These are phyloP conservation scores for Colletotrichum chrysophilum DNA, from an alignment of 2,329 filamentous ascomycete genomes.

Conservation along the genomic window DNA sequence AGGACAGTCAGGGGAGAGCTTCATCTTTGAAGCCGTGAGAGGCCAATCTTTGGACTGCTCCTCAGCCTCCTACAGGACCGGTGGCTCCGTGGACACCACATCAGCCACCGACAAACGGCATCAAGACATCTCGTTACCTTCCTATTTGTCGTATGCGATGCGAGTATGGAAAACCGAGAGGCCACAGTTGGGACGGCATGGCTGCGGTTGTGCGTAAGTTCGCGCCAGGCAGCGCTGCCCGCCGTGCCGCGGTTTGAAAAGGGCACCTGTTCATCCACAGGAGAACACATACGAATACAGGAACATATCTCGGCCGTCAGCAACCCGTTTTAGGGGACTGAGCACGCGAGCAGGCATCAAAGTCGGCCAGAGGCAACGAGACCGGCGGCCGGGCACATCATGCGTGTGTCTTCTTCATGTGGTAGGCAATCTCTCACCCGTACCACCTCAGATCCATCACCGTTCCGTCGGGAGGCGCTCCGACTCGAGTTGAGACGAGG, in stretches of 20 bases:
- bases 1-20: neutral
- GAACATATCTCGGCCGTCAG: neutral
- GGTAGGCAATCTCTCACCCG: neutral
- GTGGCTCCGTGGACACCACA: neutral
- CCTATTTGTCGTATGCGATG: neutral
- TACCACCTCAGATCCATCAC: neutral
- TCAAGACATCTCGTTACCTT: neutral
- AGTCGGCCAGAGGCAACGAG: neutral
- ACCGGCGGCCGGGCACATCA: neutral
- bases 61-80: neutral
- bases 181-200: neutral
- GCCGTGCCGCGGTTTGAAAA: neutral
- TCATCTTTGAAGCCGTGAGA: neutral
- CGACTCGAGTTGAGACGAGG: neutral
- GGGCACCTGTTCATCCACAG: neutral
- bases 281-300: neutral
- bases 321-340: neutral
- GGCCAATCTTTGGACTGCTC: neutral
- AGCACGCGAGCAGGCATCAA: constrained; percentile 1
- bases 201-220: neutral
- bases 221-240: neutral
- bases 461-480: neutral
- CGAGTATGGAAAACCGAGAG: neutral
- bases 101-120: neutral
- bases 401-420: neutral